phyloP scores from a whole-genome alignment of 2,329 filamentous ascomycete genomes.

The Ascochyta rabiei region DNA sequence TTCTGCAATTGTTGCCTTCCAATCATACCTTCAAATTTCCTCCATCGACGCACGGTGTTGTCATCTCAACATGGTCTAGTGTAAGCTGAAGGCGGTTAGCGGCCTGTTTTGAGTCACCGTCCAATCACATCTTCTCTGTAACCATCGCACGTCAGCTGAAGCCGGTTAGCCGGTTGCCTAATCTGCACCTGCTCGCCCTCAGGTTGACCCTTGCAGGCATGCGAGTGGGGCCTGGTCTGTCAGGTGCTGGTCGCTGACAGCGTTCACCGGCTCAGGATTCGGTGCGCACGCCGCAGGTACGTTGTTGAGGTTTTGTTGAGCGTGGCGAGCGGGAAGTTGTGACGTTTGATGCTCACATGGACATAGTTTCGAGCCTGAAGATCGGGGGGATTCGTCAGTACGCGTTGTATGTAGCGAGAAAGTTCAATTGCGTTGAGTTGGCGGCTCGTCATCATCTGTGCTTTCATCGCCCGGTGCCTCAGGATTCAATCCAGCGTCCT shows the following conservation, averaged over 20 bases:
- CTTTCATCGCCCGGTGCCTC: neutral
- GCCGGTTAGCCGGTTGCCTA: neutral
- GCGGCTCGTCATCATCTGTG: neutral
- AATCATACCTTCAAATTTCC: neutral
- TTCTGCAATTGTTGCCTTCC: neutral
- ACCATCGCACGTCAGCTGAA: neutral
- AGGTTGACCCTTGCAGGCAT: slow-evolving; percentile 1
- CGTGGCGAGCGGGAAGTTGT: neutral
- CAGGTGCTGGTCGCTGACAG: slow-evolving; percentile 12
- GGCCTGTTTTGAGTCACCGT: neutral
- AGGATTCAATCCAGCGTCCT: neutral
- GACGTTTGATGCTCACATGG: slow-evolving; percentile 12
- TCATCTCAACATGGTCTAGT: slow-evolving; percentile 4
- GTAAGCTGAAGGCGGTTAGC: slow-evolving; percentile 2
- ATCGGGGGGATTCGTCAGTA: neutral
- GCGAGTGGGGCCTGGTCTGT: slow-evolving; percentile 3
- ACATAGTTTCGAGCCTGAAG: neutral
- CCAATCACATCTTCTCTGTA: neutral
- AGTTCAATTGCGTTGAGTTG: too few species aligned
- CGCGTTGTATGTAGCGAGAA: too few species aligned
- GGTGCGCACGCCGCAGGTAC: slow-evolving; percentile 6
- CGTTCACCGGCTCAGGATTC: slow-evolving; percentile 1
- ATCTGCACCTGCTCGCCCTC: neutral
- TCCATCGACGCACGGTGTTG: neutral
- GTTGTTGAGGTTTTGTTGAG: slow-evolving; percentile 6